phyloP scores from a whole-genome alignment of 2,329 filamentous ascomycete species.

The Diaporthe sp. region DNA sequence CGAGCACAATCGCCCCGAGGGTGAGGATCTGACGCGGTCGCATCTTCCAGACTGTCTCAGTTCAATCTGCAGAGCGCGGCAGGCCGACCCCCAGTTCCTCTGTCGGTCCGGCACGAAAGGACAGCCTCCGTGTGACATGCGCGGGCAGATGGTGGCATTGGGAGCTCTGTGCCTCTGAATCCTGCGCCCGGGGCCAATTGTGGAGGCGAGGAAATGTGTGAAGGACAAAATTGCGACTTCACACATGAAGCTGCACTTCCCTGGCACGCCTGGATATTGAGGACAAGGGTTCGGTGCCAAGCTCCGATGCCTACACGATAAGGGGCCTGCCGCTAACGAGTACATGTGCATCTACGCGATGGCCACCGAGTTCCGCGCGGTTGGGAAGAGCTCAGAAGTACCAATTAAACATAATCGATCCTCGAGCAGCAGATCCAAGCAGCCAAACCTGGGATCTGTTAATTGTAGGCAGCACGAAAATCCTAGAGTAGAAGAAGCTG shows the following conservation, averaged over 20 bases:
- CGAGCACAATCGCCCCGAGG: constrained; percentile 42
- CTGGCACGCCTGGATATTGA: neutral
- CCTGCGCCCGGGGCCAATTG: constrained; percentile 11
- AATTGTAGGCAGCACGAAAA: neutral
- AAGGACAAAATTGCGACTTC: constrained; percentile 15
- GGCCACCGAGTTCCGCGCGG: neutral
- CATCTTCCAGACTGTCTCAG: constrained; percentile 40
- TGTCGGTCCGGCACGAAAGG: constrained; percentile 27
- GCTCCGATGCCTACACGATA: neutral
- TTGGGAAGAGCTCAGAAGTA: neutral
- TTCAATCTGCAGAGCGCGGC: constrained; percentile 26
- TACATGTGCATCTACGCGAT: neutral
- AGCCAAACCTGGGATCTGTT: neutral
- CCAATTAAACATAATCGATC: neutral
- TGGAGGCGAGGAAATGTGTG: neutral
- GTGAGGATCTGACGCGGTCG: constrained; percentile 44
- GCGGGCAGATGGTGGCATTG: constrained; percentile 28
- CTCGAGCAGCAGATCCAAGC: constrained; percentile 2
- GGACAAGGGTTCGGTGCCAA: constrained; percentile 19
- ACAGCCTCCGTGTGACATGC: constrained; percentile 27
- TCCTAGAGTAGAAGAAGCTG: neutral
- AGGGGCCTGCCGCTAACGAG: constrained; percentile 2
- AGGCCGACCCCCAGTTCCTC: constrained; percentile 19
- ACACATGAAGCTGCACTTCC: neutral
- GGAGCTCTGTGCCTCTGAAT: constrained; percentile 13